Conservation (phyloP, 75 land plant genomes). For the Pinus albicaulis region DNA sequence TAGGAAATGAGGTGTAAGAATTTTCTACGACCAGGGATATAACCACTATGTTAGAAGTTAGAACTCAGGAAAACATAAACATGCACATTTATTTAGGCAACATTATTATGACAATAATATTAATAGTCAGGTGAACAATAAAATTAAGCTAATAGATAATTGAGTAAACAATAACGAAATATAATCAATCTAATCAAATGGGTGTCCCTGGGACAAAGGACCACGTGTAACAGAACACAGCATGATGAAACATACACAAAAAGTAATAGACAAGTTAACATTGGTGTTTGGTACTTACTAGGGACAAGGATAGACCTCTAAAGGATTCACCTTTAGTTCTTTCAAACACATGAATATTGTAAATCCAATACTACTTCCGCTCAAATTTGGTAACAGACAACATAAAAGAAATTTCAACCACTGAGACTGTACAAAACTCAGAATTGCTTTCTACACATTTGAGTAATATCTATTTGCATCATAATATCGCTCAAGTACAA, state of each 20-base stretch:
- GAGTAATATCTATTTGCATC: constrained; percentile 64
- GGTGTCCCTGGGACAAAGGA: too few relatives aligned
- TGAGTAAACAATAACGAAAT: background rate
- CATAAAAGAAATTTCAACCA: too few relatives aligned
- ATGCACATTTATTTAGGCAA: background rate
- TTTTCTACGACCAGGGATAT: background rate
- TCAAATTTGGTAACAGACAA: background rate
- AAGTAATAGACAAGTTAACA: background rate
- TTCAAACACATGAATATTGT: background rate
- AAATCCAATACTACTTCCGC: background rate
- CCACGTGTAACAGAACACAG: background rate
- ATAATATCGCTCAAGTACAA: constrained; percentile 52
- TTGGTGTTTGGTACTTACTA: background rate
- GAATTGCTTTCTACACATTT: too few relatives aligned
- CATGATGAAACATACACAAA: background rate
- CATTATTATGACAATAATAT: background rate
- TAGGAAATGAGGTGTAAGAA: too few relatives aligned
- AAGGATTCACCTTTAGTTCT: background rate
- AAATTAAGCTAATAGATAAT: background rate
- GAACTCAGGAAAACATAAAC: background rate
- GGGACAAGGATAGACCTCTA: background rate
- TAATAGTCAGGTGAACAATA: background rate
- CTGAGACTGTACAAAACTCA: too few relatives aligned
- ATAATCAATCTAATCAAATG: background rate
- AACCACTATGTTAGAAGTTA: background rate